Evolutionary conservation across 148 eudicot genomes (phyloP).

Genomic region (Pouteria glomerata): DNA sequence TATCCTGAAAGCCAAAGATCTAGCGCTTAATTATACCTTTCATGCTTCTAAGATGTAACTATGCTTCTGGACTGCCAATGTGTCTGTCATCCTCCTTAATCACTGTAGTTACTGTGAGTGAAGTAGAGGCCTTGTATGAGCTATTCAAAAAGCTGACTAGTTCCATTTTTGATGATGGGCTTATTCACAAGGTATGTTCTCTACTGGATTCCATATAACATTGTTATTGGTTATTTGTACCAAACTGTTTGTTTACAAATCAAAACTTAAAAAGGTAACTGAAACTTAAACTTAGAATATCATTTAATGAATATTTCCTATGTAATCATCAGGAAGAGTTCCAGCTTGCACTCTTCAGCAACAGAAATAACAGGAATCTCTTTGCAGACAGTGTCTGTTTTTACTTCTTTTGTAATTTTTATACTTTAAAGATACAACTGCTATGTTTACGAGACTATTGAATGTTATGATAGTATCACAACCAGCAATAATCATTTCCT

Average conservation of each 20-base stretch:
- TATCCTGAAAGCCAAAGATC: background rate
- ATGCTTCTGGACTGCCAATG: background rate
- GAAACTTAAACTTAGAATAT: background rate
- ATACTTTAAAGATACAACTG: background rate
- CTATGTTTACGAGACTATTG: background rate
- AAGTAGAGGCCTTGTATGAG: slow-evolving; percentile 83
- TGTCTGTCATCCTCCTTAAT: background rate
- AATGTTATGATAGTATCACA: background rate
- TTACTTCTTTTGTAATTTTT: background rate
- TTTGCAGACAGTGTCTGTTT: slow-evolving; percentile 82
- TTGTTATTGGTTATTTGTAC: background rate
- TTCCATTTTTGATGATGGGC: slow-evolving; percentile 78
- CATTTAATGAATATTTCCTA: background rate
- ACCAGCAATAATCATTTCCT: background rate
- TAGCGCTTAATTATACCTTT: background rate
- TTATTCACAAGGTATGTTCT: slow-evolving; percentile 73
- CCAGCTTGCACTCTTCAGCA: slow-evolving; percentile 84
- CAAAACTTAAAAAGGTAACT: background rate
- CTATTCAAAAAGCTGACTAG: slow-evolving; percentile 78
- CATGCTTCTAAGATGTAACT: background rate
- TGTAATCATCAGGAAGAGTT: slow-evolving; percentile 64
- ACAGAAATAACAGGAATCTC: slow-evolving; percentile 65
- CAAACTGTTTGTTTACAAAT: no score
- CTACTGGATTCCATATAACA: no score
- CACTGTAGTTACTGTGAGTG: slow-evolving; percentile 75